Percentiles rank a stretch among this genome's conserved stretches.
Evolutionary conservation across 2,329 filamentous ascomycete genomes (phyloP).

Genomic region (Cladosporium cucumerinum): DNA sequence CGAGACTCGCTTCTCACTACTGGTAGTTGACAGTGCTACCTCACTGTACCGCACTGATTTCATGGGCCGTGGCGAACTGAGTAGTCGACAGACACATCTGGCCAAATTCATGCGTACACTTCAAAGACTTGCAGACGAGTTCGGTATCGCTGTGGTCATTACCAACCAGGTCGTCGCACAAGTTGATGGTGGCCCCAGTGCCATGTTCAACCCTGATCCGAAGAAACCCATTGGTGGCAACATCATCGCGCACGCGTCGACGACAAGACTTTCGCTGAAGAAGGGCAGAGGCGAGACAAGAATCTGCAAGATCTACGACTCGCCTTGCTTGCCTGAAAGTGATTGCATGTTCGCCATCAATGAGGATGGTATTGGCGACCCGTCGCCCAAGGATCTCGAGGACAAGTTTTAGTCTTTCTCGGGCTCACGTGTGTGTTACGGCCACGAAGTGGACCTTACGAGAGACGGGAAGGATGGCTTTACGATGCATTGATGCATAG

Average conservation of each 20-base stretch:
- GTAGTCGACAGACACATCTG: constrained; percentile 83
- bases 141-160: constrained; percentile 96
- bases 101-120: constrained; percentile 85
- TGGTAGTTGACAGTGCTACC: constrained; percentile 94
- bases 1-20: constrained; percentile 91
- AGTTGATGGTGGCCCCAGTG: constrained; percentile 89
- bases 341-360: constrained; percentile 96
- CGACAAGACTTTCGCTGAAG: constrained; percentile 88
- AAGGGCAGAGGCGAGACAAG: constrained; percentile 93
- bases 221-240: constrained; percentile 99
- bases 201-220: constrained; percentile 99
- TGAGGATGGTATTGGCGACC: constrained; percentile 94
- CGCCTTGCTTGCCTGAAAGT: constrained; percentile 91
- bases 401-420: constrained; percentile 54
- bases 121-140: constrained; percentile 72
- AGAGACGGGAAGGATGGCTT: background rate
- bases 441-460: background rate
- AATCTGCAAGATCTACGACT: constrained; percentile 99
- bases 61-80: constrained; percentile 91
- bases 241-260: constrained; percentile 97
- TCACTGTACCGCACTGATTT: constrained; percentile 96
- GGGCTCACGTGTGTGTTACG: background rate
- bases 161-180: constrained; percentile 99
- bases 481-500: constrained; percentile 16
- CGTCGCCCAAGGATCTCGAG: constrained; percentile 90